A percentile compares a stretch with the other conserved stretches of the same genome.
Evolutionary conservation across 2,329 filamentous ascomycete species (phyloP).

Genomic region (Arthroderma uncinatum): DNA sequence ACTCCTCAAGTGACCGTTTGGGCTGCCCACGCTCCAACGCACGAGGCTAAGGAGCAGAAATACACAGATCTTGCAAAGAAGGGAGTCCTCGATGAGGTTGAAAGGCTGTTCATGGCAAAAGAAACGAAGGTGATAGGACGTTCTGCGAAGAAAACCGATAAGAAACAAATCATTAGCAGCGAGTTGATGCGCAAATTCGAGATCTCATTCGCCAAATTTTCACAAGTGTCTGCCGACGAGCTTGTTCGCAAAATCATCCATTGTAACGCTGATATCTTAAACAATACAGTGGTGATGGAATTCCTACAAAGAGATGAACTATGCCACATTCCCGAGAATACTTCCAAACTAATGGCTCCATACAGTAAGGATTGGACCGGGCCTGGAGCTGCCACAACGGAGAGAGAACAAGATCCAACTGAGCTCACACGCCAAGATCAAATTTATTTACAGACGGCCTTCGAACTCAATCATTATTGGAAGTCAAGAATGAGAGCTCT

Average conservation of each 20-base stretch:
- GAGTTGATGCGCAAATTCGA: slow-evolving; percentile 84
- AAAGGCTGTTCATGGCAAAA: slow-evolving; percentile 94
- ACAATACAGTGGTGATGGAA: slow-evolving; percentile 89
- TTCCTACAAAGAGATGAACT: slow-evolving; percentile 88
- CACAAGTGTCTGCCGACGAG: slow-evolving; percentile 69
- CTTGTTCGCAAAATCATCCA: slow-evolving; percentile 90
- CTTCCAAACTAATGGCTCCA: slow-evolving; percentile 79
- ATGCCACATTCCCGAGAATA: slow-evolving; percentile 84
- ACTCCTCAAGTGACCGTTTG: slow-evolving; percentile 83
- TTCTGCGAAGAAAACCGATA: slow-evolving; percentile 67
- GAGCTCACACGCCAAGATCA: slow-evolving; percentile 94
- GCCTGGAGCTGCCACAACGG: slow-evolving; percentile 64
- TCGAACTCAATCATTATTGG: slow-evolving; percentile 95
- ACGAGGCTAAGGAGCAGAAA: slow-evolving; percentile 84
- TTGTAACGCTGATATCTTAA: slow-evolving; percentile 77
- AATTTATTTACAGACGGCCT: slow-evolving; percentile 85
- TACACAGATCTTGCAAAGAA: slow-evolving; percentile 86
- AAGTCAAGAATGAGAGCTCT: slow-evolving; percentile 93
- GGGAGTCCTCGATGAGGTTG: slow-evolving; percentile 93
- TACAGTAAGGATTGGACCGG: slow-evolving; percentile 97
- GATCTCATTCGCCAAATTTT: slow-evolving; percentile 90
- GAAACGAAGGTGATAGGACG: slow-evolving; percentile 77
- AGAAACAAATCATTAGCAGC: slow-evolving; percentile 91
- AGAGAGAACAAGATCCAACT: slow-evolving; percentile 70
- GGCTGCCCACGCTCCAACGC: slow-evolving; percentile 76